These are phyloP conservation scores for Vaccinium vitisidaea DNA, from an alignment of 148 eudicot genomes.

Conservation along the genomic window DNA sequence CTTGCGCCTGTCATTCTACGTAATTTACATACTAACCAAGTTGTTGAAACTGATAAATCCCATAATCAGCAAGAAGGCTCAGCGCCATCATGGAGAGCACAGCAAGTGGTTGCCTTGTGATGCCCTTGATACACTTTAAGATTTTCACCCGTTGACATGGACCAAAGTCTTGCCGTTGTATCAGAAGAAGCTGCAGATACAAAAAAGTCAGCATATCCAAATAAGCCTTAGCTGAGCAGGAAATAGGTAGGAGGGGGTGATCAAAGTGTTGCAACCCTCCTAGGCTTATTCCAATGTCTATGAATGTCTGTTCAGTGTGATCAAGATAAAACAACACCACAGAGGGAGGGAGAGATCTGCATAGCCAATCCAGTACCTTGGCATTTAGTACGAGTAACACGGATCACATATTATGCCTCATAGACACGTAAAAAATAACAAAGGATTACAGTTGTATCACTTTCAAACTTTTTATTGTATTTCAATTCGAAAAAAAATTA, in stretches of 20 bases:
- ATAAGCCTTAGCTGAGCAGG: not conserved
- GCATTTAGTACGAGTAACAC: too few species aligned
- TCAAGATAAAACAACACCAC: not conserved
- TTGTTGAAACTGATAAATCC: not conserved
- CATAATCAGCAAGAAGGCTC: constrained; percentile 53
- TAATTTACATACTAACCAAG: constrained; percentile 1
- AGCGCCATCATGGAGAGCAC: constrained; percentile 96
- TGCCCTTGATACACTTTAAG: constrained; percentile 86
- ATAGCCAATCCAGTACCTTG: too few species aligned
- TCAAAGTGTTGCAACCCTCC: not conserved
- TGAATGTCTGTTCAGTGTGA: not conserved
- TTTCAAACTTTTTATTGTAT: too few species aligned
- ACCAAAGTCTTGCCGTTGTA: constrained; percentile 82
- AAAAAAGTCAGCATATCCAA: not conserved
- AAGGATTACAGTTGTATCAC: too few species aligned
- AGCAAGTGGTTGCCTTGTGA: constrained; percentile 89
- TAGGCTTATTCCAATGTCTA: not conserved
- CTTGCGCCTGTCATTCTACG: not conserved
- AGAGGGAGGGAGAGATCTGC: too few species aligned
- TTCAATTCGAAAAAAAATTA: too few species aligned
- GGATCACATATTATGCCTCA: too few species aligned
- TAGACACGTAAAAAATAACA: too few species aligned
- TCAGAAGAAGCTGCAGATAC: constrained; percentile 83
- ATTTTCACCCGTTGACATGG: constrained; percentile 66
- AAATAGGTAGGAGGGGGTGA: not conserved